Evolutionary conservation across 2,329 filamentous ascomycete genomes (phyloP), one percentile per base, ranked within the genome.

Genomic region (Xenoacremonium recifei): DNA sequence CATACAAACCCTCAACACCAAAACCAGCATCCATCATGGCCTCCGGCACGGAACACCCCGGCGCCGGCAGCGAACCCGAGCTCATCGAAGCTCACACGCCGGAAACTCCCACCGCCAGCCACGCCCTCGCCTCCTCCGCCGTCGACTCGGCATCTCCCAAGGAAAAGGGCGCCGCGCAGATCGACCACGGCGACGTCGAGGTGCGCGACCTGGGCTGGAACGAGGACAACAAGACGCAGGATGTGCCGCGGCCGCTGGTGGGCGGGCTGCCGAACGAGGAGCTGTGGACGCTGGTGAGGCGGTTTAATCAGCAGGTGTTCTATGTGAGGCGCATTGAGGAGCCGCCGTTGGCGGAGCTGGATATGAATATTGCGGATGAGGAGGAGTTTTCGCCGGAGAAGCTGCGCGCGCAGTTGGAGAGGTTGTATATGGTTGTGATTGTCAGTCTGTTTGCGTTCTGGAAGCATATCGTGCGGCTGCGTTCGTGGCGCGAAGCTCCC

Each of bases 381-480:
- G 88, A 93, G 51, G 85, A 91, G 43, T 93, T 93, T 61, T 88
- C 85, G 0, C 88, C 89, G 0, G 88, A 93, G 57, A 93, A 93
- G 66, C 70, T 95, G 33, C 77, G 89, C 10, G 80, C 84, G 3
- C 89, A 86, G 39, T 61, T 93, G 4, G 89, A 95, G 65, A 75
- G 89, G 12, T 69, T 93, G 10, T 95, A 95, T 61, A 90, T 89
- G 76, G 88, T 85, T 0, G 80, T 95, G 1, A 70, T 85, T 6
- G 77, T 91, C 36, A 76, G 82, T 12, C 34, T 89, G 11, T 75
- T 89, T 32, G 75, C 71, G 0, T 76, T 80, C 13, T 77, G 78
- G 45, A 92, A 93, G 56, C 89, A 95, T 46, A 75, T 91, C 48
- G 84, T 79, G 3, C 76, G 89, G 11, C 66, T 95, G 5, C 76